Evolutionary conservation across 805 yeast species (phyloP), one percentile per base, ranked within the genome.

Genomic region (Wickerhamiella allomyrinae): DNA sequence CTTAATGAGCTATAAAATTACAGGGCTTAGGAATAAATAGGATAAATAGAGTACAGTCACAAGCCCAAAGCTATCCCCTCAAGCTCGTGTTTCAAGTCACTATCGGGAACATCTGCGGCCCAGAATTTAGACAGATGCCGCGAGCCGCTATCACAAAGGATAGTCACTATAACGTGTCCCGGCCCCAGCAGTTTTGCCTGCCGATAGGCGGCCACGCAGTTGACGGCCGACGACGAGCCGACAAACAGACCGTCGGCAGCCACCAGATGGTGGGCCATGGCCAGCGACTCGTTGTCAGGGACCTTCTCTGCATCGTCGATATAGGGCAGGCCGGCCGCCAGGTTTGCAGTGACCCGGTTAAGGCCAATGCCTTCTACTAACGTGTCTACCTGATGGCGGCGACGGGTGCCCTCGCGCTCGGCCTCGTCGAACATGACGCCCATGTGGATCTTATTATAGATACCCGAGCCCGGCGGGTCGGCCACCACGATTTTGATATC

Each of bases 381-480:
- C 0, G 97, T 91, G 59, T 89, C 98, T 2, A 89, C 97, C 61
- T 89, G 98, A 59, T 91, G 97, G 51, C 98, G 67, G 56, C 96
- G 70, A 52, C 97, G 68, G 0, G 91, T 82, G 1, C 98, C 98
- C 62, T 89, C 98, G 49, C 72, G 77, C 59, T 89, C 98, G 7
- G 74, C 86, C 2, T 68, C 49, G 53, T 87, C 94, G 58, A 84
- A 89, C 96, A 91, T 86, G 3, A 89, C 97, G 1, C 96, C 97
- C 54, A 65, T 76, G 53, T 83, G 83, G 40, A 89, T 74, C 46
- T 94, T 65, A 61, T 89, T 85, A 55, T 70, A 82, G 48, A 91
- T 71, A 0, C 98, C 98, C 13, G 91, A 78, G 0, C 98, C 98
- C 54, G 85, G 96, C 1, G 97, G 97, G 59, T 89, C 98, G 0